Base-by-base conservation (phyloP, 257 asterid genomes). In the Solanum piurae region DNA sequence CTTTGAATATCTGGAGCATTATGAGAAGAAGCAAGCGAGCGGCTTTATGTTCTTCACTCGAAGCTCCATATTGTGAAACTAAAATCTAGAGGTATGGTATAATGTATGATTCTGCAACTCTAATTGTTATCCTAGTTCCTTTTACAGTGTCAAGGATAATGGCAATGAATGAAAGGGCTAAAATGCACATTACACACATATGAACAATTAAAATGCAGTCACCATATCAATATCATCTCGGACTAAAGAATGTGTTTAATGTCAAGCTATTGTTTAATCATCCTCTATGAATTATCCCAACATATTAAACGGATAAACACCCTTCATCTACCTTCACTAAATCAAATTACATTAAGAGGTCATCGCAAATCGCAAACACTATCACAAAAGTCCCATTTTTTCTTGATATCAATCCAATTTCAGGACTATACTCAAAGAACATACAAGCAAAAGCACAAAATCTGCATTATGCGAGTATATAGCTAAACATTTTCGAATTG, bases 31-130 rank as follows among this genome's bases (percentile, higher is more conserved):
- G 79, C 89, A 42, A 88, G 90, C 86, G 23, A 83, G 49, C 2
- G 31, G 89, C 84, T 77, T 86, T 60, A 29, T 86, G 91, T 89
- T 87, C 89, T 91, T 91, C 89, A 89, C 91, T 91, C 90, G 87
- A 89, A 83, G 85, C 89, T 82, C 93, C 93, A 62, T 49, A 23
- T 31, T 66, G 62, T n/a, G 33, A 5, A 13, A n/a, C 33, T 38
- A 33, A 6, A 64, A 86, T 38, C 14, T 31, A 44, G 69, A 21
- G 4, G 21, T 42, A 82, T n/a, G 20, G 14, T 23, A 62, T 16
- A 83, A 18, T 31, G 20, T 83, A 37, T 37, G 21, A 31, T 31
- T 49, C 20, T 83, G 2, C 49, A 71, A 52, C 0, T 0, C 25
- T 58, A 60, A 55, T 25, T n/a, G 60, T 20, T 33, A 29, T 20